Evolutionary conservation across 441 rosid species (phyloP).

Genomic region (Pelargonium myrrhifolium): DNA sequence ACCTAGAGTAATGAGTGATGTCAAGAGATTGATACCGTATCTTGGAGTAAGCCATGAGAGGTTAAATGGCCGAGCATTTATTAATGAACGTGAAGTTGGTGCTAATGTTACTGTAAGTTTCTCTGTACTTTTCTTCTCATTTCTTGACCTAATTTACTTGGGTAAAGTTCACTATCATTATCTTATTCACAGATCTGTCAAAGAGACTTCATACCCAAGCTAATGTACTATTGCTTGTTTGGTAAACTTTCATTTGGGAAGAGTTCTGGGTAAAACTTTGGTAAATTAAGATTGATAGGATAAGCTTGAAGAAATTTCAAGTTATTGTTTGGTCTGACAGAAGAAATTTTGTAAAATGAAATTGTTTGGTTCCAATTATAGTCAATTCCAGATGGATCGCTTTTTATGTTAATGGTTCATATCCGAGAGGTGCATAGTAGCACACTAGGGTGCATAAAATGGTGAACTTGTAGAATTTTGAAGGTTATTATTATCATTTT

Average conservation of each 20-base stretch:
- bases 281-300: too few species aligned
- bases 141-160: conserved; percentile 16
- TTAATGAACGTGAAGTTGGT: conserved; percentile 62
- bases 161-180: not conserved
- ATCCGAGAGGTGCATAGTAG: too few species aligned
- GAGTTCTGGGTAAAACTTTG: too few species aligned
- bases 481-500: not conserved
- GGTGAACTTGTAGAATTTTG: not conserved
- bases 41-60: conserved; percentile 78
- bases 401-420: too few species aligned
- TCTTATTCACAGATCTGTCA: not conserved
- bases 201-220: not conserved
- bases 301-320: too few species aligned
- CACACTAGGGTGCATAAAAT: too few species aligned
- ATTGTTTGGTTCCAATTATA: too few species aligned
- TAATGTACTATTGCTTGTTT: too few species aligned
- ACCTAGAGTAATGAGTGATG: conserved; percentile 52
- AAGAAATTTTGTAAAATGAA: too few species aligned
- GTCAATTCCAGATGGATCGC: too few species aligned
- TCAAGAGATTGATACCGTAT: conserved; percentile 63
- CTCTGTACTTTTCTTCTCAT: not conserved
- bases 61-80: conserved; percentile 69
- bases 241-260: not conserved
- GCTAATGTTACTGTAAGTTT: conserved; percentile 95
- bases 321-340: too few species aligned